A percentile compares a stretch with the other conserved stretches of the same genome.
phyloP scores from a whole-genome alignment of 306 rosid genomes.

The Pterocarpus santalinus region DNA sequence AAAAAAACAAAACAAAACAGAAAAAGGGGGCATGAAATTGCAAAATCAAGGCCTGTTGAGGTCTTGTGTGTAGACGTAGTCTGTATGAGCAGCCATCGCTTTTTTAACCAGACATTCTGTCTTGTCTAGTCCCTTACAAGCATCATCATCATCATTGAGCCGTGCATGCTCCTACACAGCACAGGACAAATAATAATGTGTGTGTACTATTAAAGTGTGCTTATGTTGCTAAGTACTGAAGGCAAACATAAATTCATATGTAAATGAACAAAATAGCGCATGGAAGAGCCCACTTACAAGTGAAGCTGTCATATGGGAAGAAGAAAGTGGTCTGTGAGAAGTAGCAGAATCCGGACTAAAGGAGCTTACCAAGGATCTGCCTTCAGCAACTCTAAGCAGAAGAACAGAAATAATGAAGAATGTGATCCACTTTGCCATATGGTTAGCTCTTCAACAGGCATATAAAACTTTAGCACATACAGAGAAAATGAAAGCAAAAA shows the following conservation, averaged over 20 bases:
- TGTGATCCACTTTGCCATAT: slow-evolving; percentile 52
- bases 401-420: slow-evolving; percentile 51
- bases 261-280: background rate
- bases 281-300: slow-evolving; percentile 45
- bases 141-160: slow-evolving; percentile 47
- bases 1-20: background rate
- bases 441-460: slow-evolving; percentile 24
- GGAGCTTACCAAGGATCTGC: slow-evolving; percentile 44
- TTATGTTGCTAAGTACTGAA: background rate
- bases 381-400: slow-evolving; percentile 43
- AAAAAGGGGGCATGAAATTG: background rate
- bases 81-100: slow-evolving; percentile 64
- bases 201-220: background rate
- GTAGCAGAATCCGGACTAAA: slow-evolving; percentile 31
- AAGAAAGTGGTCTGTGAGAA: slow-evolving; percentile 34
- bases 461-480: background rate
- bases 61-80: slow-evolving; percentile 71
- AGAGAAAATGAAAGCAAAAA: background rate
- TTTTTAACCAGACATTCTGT: slow-evolving; percentile 60
- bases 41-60: slow-evolving; percentile 50
- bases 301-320: slow-evolving; percentile 31
- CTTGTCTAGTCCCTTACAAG: slow-evolving; percentile 55
- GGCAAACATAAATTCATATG: background rate
- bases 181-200: background rate
- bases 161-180: slow-evolving; percentile 42